phyloP scores from a whole-genome alignment of 805 yeast species.

The Blastobotrys chiropterorum region DNA sequence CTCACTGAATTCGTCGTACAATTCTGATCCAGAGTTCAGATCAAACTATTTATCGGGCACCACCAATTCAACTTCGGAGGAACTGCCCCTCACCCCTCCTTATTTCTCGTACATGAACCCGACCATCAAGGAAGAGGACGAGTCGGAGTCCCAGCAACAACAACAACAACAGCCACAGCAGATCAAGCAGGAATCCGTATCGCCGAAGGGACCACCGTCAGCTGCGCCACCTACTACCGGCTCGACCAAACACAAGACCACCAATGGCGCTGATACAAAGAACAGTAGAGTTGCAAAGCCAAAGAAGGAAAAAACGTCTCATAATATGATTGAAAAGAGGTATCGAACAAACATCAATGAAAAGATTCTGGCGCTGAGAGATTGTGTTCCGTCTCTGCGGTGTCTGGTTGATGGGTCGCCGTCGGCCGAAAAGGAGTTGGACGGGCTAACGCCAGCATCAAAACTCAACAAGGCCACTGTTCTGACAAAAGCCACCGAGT shows the following conservation, averaged over 20 bases:
- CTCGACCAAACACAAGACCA: not conserved
- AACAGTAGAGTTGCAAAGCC: slow-evolving; percentile 26
- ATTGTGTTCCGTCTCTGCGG: slow-evolving; percentile 72
- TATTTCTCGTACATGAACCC: slow-evolving; percentile 4
- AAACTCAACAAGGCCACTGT: slow-evolving; percentile 76
- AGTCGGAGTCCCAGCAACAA: not conserved
- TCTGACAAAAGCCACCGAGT: slow-evolving; percentile 71
- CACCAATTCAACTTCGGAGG: too few relatives aligned
- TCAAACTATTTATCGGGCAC: too few relatives aligned
- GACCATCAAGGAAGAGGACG: too few relatives aligned
- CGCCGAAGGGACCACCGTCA: slow-evolving; percentile 2
- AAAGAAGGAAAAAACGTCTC: slow-evolving; percentile 49
- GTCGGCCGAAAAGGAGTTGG: slow-evolving; percentile 49
- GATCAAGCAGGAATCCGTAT: slow-evolving; percentile 3
- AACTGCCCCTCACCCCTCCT: slow-evolving; percentile 9
- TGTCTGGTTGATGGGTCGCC: slow-evolving; percentile 47
- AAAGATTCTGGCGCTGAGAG: slow-evolving; percentile 60
- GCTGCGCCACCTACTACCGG: not conserved
- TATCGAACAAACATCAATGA: slow-evolving; percentile 73
- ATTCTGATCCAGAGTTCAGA: too few relatives aligned
- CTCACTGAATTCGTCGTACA: too few relatives aligned
- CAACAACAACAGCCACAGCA: slow-evolving; percentile 3
- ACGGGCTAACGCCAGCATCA: slow-evolving; percentile 69
- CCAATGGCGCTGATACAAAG: slow-evolving; percentile 9
- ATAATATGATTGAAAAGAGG: slow-evolving; percentile 75